A percentile compares a stretch with the other conserved stretches of the same genome.
These are phyloP conservation scores for Eutypella sp. DNA, from an alignment of 2,329 filamentous ascomycete genomes.

Conservation along the genomic window DNA sequence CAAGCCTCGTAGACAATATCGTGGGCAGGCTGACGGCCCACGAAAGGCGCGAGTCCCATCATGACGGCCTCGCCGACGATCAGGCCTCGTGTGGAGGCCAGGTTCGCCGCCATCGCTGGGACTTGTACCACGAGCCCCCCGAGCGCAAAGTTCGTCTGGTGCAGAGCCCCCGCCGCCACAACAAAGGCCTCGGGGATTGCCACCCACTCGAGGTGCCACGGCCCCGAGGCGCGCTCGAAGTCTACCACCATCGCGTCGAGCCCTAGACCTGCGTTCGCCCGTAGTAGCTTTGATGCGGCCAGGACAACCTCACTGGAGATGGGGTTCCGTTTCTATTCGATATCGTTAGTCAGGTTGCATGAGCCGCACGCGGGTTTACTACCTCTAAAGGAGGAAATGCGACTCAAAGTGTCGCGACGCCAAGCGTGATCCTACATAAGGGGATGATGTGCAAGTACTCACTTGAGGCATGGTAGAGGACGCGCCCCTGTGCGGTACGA, in stretches of 20 bases:
- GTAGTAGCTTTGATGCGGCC: constrained; percentile 48
- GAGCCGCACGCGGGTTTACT: too few species aligned
- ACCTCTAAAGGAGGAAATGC: too few species aligned
- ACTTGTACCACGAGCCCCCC: constrained; percentile 46
- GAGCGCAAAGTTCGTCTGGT: constrained; percentile 50
- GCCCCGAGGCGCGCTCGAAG: constrained; percentile 52
- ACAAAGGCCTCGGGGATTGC: constrained; percentile 51
- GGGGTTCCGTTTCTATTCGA: constrained; percentile 45
- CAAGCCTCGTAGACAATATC: constrained; percentile 54
- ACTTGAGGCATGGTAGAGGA: constrained; percentile 51
- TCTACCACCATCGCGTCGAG: constrained; percentile 54
- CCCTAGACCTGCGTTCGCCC: constrained; percentile 45
- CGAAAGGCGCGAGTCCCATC: constrained; percentile 51
- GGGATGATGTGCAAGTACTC: too few species aligned
- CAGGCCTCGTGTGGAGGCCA: constrained; percentile 45
- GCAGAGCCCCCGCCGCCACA: constrained; percentile 44
- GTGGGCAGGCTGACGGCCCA: constrained; percentile 49
- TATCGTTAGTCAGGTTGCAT: too few species aligned
- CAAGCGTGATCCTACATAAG: too few species aligned
- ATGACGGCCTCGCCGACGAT: constrained; percentile 57
- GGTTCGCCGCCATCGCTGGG: constrained; percentile 44
- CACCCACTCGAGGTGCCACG: constrained; percentile 56
- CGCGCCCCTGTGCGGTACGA: constrained; percentile 48
- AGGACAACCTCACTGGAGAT: constrained; percentile 54
- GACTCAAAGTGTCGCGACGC: too few species aligned